Base-by-base conservation (phyloP, 2,329 filamentous ascomycete genomes). In the Fusarium denticulatum region DNA sequence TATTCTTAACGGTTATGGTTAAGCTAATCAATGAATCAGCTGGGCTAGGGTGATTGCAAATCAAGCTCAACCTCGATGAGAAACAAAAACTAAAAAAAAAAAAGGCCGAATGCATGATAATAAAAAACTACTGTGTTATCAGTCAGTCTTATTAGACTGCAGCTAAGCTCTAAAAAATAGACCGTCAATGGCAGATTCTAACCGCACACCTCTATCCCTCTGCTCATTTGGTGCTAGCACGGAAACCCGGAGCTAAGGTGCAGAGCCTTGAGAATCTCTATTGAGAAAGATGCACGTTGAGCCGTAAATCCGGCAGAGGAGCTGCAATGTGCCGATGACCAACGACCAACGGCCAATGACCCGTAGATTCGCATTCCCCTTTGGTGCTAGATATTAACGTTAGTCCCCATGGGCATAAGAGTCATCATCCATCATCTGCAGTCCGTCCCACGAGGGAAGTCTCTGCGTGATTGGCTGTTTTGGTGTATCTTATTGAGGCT, bases 291-390 rank as follows among this genome's bases (percentile, higher is more conserved):
- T 67, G 67, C 60, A 69, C 50, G 36, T 64, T 72, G 55, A 74
- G 68, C 73, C 75, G 75, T 76, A 77, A 77, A 75, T 75, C 75
- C 75, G 75, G 75, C 49, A 72, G 60, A 60, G 43, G 60, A 53
- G 46, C 52, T 63, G 58, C 36, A 60, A 59, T 58, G 59, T 69
- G 45, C 43, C 53, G 59, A 53, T 69, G 59, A 65, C 65, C 52
- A 69, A 64, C 46, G 65, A 49, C 65, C 52, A 69, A 53, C 46
- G 50, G 50, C 67, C 59, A 69, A 64, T 69, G 40, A 49, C 22
- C 40, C 7, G 20, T 28, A 42, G 40, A 50, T 40, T 59, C 18
- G 26, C n/a, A 56, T 53, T 50, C 40, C 36, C 50, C 20, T 50
- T 64, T 62, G 22, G 30, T 55, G 56, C 55, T 58, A 58, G 42